Evolutionary conservation across 768 basidiomycete species (phyloP), one percentile per base, ranked within the genome.

Genomic region (Phlebiopsis gigantea): DNA sequence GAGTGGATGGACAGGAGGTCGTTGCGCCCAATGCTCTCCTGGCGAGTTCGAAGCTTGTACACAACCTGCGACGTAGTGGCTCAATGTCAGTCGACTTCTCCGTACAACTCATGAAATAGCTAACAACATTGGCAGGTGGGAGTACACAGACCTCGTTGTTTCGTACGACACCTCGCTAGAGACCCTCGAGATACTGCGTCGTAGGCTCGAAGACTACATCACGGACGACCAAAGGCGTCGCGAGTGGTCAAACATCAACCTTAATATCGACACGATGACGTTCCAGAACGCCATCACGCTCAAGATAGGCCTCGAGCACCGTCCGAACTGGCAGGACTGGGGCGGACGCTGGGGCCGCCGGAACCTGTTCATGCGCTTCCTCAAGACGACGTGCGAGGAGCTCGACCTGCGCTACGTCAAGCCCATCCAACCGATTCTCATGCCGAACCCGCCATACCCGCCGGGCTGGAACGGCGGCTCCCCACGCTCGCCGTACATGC

Each of bases 291-390:
- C 84, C 7, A 81, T 90, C 55, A 69, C 79, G 63, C 74, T 90
- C 56, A 78, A 78, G 43, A 77, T 90, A 50, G 81, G 81, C 29
- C 77, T 91, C 67, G 88, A 91, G 70, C 89, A 90, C 70, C 83
- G 86, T 52, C 78, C 84, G 34, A 90, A 89, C 65, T 92, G 89
- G 90, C 90, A 91, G 66, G 88, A 91, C 65, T 92, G 89, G 89
- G 88, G 87, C 47, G 90, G 81, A 19, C 76, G 88, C 56, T 90
- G 87, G 88, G 75, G 73, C 7, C 83, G 88, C 46, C 83, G 89
- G 60, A 90, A 81, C 10, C 74, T 71, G 22, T 88, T 91, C 69
- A 90, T 91, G 89, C 80, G 84, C 39, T 69, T 85, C 62, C 75
- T 92, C 46, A 90, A 88, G 71, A 79, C 73, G 4, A 66, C 84